Evolutionary conservation across 345 rosid species (phyloP), one percentile per base, ranked within the genome.

Genomic region (Corchorus olitorius): DNA sequence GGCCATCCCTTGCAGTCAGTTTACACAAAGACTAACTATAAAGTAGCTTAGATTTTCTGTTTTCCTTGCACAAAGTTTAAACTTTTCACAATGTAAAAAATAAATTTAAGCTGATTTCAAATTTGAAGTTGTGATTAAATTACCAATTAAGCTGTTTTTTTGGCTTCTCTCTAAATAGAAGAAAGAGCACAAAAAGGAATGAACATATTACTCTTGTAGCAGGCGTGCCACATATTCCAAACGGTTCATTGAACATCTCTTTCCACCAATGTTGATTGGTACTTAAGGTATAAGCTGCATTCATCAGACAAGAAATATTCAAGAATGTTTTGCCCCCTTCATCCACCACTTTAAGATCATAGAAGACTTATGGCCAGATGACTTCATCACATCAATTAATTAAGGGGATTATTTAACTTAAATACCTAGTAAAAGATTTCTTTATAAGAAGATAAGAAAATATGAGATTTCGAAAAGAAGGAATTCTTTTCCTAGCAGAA

Each of bases 191-290:
- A n/a, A n/a, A n/a, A n/a, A n/a, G n/a, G n/a, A n/a, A n/a, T n/a
- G n/a, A n/a, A n/a, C n/a, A n/a, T n/a, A 93, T 81, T 89, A 92
- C 92, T 92, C 97, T 93, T 83, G 93, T 87, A 90, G 93, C 93
- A 96, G 95, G 92, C 84, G 80, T 87, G 93, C 88, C 88, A 93
- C 89, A 86, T 84, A 94, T 83, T 89, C 96, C 92, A 92, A 85
- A 92, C 87, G 96, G 91, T 88, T 90, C 94, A 89, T 83, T 88
- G 93, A 84, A 92, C 87, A 87, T 87, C 94, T 87, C 94, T 90
- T 92, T 92, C 97, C 93, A 92, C 89, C 91, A 89, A 90, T 88
- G 90, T 87, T 87, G 84, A 81, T 87, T 84, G 95, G 87, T 89
- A 90, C 78, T 88, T 86, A 96, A 91, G 89, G 86, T 83, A 92